Evolutionary conservation across 129 eudicot species (phyloP).

Genomic region (Silybum marianum): DNA sequence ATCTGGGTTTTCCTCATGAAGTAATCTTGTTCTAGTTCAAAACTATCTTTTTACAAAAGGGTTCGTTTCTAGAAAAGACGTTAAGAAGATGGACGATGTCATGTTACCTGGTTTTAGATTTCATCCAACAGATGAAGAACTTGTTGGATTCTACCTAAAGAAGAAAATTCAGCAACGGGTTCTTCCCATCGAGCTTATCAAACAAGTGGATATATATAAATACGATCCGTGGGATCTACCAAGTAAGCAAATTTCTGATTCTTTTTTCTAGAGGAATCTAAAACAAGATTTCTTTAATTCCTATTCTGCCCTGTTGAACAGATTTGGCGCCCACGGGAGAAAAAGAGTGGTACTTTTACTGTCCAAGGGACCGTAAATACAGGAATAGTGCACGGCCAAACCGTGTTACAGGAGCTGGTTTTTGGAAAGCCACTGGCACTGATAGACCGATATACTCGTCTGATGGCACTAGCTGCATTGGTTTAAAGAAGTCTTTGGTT

Average conservation of each 20-base stretch:
- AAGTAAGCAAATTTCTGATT: conserved; percentile 17
- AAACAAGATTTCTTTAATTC: not conserved
- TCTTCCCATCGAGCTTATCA: conserved; percentile 42
- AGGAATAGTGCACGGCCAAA: conserved; percentile 90
- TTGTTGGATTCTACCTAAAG: conserved; percentile 42
- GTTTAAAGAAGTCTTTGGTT: conserved; percentile 84
- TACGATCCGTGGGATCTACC: conserved; percentile 50
- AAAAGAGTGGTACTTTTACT: conserved; percentile 97
- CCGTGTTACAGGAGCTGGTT: conserved; percentile 90
- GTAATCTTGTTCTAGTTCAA: conserved; percentile 9
- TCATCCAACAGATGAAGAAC: conserved; percentile 48
- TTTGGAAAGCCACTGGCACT: conserved; percentile 99
- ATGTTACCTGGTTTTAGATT: conserved; percentile 49
- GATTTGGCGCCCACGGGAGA: conserved; percentile 88
- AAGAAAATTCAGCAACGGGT: conserved; percentile 37
- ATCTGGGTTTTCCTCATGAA: not conserved
- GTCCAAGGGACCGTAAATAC: conserved; percentile 93
- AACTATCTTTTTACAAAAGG: not conserved
- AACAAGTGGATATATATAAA: conserved; percentile 44
- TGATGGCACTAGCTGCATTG: conserved; percentile 75
- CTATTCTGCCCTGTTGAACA: conserved; percentile 9
- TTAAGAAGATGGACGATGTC: conserved; percentile 38
- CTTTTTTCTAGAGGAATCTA: not conserved
- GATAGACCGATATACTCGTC: conserved; percentile 93
- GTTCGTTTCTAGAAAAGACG: not conserved